Evolutionary conservation across 169 alveolate species (phyloP), one percentile per base, ranked within the genome.

Genomic region (Ophryocystis elektroscirrha): DNA sequence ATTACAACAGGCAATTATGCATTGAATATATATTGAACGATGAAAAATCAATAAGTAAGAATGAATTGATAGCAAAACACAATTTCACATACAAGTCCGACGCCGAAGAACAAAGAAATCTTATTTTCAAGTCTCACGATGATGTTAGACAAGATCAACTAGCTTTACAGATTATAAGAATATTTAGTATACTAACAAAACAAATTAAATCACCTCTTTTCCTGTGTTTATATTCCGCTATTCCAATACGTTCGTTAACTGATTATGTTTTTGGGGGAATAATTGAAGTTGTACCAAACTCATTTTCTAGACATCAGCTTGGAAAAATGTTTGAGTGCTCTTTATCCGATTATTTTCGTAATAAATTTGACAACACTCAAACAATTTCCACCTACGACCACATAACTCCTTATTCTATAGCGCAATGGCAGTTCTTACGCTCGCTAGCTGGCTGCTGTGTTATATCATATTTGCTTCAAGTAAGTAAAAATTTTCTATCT

Each of bases 401-500:
- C 51, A 7, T 56, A 25, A 48, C 38, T 35, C 2, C 42, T 9
- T 75, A 48, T 57, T 52, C 65, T 37, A 59, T 55, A 16, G 98
- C 98, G 20, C 73, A 83, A 51, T 70, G 79, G 48, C 85, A 86
- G 53, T 87, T 91, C 63, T 76, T 85, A 27, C 72, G 77, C 29
- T 74, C 89, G 35, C 71, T 85, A 36, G 94, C 96, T 2, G 96
- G 92, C 1, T 87, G 86, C 61, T 46, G 54, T 7, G 51, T 59
- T 19, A 29, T 59, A 41, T 39, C 52, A 54, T 58, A 22, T 49
- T 30, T 58, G 27, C 54, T 58, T 32, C 66, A 58, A 55, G 66
- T 58, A 16, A 24, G 15, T 5, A 42, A 6, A 24, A 28, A 24
- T 16, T 4, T n/a, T 48, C 53, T 18, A 15, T 50, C 19, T 2